These are phyloP conservation scores for Ilex paraguariensis DNA, from an alignment of 305 asterid genomes.

Conservation along the genomic window DNA sequence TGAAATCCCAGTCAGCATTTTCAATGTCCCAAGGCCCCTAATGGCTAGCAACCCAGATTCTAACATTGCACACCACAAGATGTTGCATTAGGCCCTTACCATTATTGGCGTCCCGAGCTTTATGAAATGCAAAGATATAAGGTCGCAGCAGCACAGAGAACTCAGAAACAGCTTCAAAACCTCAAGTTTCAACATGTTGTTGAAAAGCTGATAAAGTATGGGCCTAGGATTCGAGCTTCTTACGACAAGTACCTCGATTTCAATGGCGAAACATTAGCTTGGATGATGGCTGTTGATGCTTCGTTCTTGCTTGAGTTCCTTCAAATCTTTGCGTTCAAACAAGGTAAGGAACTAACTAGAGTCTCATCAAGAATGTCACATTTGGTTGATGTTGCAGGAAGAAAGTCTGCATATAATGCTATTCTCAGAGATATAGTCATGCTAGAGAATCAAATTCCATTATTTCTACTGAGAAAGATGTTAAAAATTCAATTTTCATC, in stretches of 20 bases:
- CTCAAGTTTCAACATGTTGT: slow-evolving; percentile 31
- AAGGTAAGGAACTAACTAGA: slow-evolving; percentile 26
- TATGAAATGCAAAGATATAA: slow-evolving; percentile 60
- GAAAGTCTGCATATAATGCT: slow-evolving; percentile 39
- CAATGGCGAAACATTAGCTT: slow-evolving; percentile 44
- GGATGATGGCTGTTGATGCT: slow-evolving; percentile 70
- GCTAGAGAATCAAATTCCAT: slow-evolving; percentile 69
- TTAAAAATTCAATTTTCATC: slow-evolving; percentile 38
- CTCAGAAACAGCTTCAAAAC: slow-evolving; percentile 28
- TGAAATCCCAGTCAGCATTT: slow-evolving; percentile 8
- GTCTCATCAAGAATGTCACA: slow-evolving; percentile 37
- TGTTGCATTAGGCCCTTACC: slow-evolving; percentile 55
- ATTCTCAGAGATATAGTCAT: slow-evolving; percentile 49
- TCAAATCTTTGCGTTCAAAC: slow-evolving; percentile 30
- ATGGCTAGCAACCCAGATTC: slow-evolving; percentile 13
- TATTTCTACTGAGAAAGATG: slow-evolving; percentile 40
- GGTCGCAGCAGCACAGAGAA: slow-evolving; percentile 51
- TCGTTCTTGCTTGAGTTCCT: slow-evolving; percentile 61
- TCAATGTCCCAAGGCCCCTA: slow-evolving; percentile 15
- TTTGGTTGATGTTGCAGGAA: slow-evolving; percentile 41
- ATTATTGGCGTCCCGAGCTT: slow-evolving; percentile 36
- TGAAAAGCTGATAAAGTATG: slow-evolving; percentile 28
- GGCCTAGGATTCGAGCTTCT: slow-evolving; percentile 36
- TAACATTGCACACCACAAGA: slow-evolving; percentile 40
- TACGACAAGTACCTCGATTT: slow-evolving; percentile 44